Evolutionary conservation across 371 early-diverging fungal species (phyloP).

Genomic region (Mortierella polycephala): DNA sequence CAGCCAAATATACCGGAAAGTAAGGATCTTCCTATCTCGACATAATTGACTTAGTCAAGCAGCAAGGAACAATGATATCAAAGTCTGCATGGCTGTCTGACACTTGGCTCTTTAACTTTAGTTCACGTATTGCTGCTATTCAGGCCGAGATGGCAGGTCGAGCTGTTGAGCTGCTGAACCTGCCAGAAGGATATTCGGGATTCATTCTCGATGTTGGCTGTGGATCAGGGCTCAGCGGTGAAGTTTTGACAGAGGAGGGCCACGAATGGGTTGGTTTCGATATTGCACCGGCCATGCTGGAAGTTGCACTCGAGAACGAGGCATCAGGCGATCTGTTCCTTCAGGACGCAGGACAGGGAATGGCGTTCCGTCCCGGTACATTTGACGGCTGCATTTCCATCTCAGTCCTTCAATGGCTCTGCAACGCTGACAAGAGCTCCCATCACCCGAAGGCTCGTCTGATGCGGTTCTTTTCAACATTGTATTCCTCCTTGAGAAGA

Average conservation of each 20-base stretch:
- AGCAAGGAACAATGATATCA: too few species aligned
- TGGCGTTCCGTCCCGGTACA: constrained; percentile 95
- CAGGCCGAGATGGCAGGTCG: constrained; percentile 95
- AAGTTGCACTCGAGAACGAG: constrained; percentile 83
- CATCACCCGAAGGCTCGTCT: constrained; percentile 90
- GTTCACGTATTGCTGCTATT: constrained; percentile 91
- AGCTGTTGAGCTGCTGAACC: constrained; percentile 89
- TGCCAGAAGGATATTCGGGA: constrained; percentile 79
- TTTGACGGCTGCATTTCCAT: constrained; percentile 98
- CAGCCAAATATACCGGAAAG: constrained; percentile 95
- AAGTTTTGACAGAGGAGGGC: constrained; percentile 93
- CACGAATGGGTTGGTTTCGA: constrained; percentile 98
- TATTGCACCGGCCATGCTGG: constrained; percentile 95
- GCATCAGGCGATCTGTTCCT: constrained; percentile 93
- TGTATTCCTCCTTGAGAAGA: constrained; percentile 88
- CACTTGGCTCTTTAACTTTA: constrained; percentile 34
- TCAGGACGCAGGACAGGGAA: constrained; percentile 97
- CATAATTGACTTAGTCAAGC: too few species aligned
- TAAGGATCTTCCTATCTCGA: constrained; percentile 51
- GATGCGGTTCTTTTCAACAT: constrained; percentile 90
- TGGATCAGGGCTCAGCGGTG: constrained; percentile 96
- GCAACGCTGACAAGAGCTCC: constrained; percentile 92
- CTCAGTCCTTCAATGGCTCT: constrained; percentile 99
- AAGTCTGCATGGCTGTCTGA: too few species aligned
- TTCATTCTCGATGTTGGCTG: constrained; percentile 98